Evolutionary conservation across 805 yeast genomes (phyloP), one percentile per base, ranked within the genome.

Genomic region (Wickerhamomyces tratensis): DNA sequence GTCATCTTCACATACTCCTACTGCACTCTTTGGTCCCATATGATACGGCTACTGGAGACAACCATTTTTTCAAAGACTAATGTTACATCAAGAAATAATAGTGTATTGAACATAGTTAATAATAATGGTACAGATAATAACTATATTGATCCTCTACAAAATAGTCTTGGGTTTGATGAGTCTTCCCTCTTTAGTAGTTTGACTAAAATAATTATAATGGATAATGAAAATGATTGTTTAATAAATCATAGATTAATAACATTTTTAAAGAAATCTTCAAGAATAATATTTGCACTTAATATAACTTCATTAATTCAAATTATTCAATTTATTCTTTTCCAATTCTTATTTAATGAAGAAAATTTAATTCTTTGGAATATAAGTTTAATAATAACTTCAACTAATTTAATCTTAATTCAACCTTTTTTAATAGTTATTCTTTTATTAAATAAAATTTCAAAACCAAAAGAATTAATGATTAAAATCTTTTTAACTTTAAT

Each of bases 251-350:
- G 10, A 7, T 35, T 41, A 8, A 31, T 46, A 7, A 41, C 37
- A 13, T 11, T 11, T 31, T 36, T 43, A 10, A 47, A 51, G 29
- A 35, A 33, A 12, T 8, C 44, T 1, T 46, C 57, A 1, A 46
- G 56, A 14, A 29, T 51, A 7, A 41, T 44, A 3, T 55, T 55
- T 39, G 41, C 58, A 7, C 25, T 44, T n/a, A 55, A 50, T 1
- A 39, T 49, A 9, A 43, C 53, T 2, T 36, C 45, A 2, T 49
- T 50, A 6, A 41, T 54, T 9, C 30, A 50, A 4, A 47, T 52
- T 30, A 49, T 53, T 33, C 56, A 54, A 31, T 50, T 54, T 36
- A 49, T 54, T 7, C 46, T 54, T 12, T 43, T 49, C n/a, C 54
- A 50, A 38, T 41, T 53, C n/a, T 40, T 46, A 15, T 25, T 33